Percentiles rank a stretch among this genome's conserved stretches.
Conservation (phyloP, 768 basidiomycete species). For the Panellus pusillus region DNA sequence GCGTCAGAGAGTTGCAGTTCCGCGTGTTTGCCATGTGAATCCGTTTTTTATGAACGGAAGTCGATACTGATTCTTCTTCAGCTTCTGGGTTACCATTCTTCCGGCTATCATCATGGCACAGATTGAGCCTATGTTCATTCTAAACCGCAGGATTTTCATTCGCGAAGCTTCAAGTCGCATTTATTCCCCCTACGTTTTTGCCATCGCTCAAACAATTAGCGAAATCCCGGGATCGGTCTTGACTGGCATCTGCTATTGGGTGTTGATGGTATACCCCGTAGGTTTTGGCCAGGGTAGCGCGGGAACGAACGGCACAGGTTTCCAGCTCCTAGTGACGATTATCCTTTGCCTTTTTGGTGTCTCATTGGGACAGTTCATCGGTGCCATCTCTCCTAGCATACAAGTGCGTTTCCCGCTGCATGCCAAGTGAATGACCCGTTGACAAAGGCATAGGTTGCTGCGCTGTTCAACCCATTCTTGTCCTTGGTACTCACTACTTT, state of each 20-base stretch:
- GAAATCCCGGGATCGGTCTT: constrained; percentile 56
- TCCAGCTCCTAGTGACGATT: constrained; percentile 68
- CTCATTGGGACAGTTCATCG: constrained; percentile 71
- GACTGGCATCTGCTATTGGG: constrained; percentile 3
- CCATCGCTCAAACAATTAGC: constrained; percentile 76
- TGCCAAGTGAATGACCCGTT: constrained; percentile 26
- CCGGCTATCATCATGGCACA: constrained; percentile 74
- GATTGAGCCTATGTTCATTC: constrained; percentile 81
- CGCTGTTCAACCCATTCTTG: constrained; percentile 79
- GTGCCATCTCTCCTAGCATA: constrained; percentile 73
- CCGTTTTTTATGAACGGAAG: background rate
- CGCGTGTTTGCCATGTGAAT: constrained; percentile 76
- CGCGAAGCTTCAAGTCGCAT: constrained; percentile 80
- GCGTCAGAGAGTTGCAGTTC: constrained; percentile 70
- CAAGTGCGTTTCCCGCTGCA: constrained; percentile 41
- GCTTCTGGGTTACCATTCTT: constrained; percentile 66
- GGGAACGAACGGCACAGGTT: constrained; percentile 51
- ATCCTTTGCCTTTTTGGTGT: constrained; percentile 71
- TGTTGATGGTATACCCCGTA: constrained; percentile 48
- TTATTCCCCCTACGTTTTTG: constrained; percentile 84
- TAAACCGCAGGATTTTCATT: constrained; percentile 55
- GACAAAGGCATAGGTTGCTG: constrained; percentile 52
- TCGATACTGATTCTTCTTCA: constrained; percentile 22
- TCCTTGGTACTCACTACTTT: constrained; percentile 64
- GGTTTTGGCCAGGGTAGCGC: constrained; percentile 60